Evolutionary conservation across 2,329 filamentous ascomycete species (phyloP), one percentile per base, ranked within the genome.

Genomic region (Colletotrichum caudatum): DNA sequence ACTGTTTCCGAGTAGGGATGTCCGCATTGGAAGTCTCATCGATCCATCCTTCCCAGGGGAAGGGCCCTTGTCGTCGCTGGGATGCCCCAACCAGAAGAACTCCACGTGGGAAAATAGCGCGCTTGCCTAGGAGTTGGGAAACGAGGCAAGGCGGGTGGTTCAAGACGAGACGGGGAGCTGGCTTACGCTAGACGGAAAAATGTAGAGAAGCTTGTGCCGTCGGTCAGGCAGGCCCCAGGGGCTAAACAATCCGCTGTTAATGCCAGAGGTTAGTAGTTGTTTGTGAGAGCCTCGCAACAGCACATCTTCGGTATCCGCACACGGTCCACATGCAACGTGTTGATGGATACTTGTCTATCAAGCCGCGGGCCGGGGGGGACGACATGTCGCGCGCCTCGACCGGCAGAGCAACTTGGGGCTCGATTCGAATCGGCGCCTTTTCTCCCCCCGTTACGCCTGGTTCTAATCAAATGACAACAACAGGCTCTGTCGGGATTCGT

Each of bases 31-130:
- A 63, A 41, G 56, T 48, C 56, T 56, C 63, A 35, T 56, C 56
- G 33, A 44, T 50, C n/a, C 26, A 44, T 56, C 23, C 60, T 60
- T 56, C 26, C 41, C 20, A 23, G 37, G 35, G 23, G 41, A 23
- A 23, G 12, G 18, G 20, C 2, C 37, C 20, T 33, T n/a, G 14
- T 46, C 18, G 65, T 44, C 46, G 53, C 65, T 18, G 65, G 69
- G 69, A 41, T 69, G 46, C 69, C 69, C 69, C 59, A 26, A 54
- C 59, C 39, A 14, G n/a, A 46, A 37, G 6, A 59, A 46, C 65
- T 64, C 65, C 69, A 69, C 59, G 69, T 71, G 69, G 65, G 8
- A 62, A 54, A 54, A 37, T n/a, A 59, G 37, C 20, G 50, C 53
- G 64, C 26, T 59, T 58, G 66, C 66, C 63, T 57, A 39, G 39